Base-by-base conservation (phyloP, 306 rosid species). In the Pterocarpus macrocarpus region DNA sequence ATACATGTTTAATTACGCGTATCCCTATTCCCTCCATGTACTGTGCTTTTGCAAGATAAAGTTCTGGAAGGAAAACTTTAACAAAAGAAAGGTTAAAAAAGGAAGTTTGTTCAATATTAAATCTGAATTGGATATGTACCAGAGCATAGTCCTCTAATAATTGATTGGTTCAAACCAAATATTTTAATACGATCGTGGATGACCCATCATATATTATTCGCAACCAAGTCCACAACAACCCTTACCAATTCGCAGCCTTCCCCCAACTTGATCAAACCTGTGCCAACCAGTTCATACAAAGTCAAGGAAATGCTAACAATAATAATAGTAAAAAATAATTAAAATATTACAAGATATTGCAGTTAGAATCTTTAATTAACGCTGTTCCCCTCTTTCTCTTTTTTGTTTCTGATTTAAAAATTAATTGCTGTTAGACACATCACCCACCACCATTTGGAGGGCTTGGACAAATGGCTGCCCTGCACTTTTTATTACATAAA, bases 151-250 rank as follows among this genome's bases (percentile, higher is more conserved):
- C 55, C 14, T 12, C 36, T 4, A 68, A 68, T 84, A 80, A 75
- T 84, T 84, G 75, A 76, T 70, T 80, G 61, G 79, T 80, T 80
- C 80, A 36, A 36, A 22, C 39, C 17, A 64, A 75, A 73, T 80
- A 70, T 56, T 64, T 64, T 32, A 69, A 73, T 49, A 15, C 43
- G 65, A 56, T 65, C 8, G 58, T 79, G 79, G 66, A 14, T 11
- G 79, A 33, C 61, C 64, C 84, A 47, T 82, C 17, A 64, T 45
- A 13, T 14, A 67, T 61, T 15, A 82, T 59, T 76, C 14, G 30
- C 57, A 76, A 67, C 88, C 82, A 81, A 88, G 87, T 88, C 90
- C 75, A 57, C 86, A 87, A 73, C 92, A 88, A 88, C 89, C 75
- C 71, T 38, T 59, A 57, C 76, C 90, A 58, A 81, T 56, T 80